These are phyloP conservation scores for Hyphodiscus hymeniophilus DNA, from an alignment of 495 filamentous ascomycete genomes.

Conservation along the genomic window DNA sequence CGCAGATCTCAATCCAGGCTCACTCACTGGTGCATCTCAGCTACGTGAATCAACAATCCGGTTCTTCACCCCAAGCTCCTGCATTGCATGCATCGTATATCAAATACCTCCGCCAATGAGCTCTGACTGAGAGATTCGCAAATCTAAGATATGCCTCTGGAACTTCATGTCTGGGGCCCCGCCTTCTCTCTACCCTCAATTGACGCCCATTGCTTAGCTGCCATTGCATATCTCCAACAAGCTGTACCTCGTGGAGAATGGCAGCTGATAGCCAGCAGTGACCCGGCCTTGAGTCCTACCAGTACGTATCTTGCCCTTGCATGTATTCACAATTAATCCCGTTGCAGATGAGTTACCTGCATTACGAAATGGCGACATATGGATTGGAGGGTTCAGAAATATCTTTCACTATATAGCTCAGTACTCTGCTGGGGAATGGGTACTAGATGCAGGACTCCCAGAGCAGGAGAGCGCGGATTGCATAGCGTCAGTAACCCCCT, in stretches of 20 bases:
- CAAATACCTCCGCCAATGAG: too few relatives aligned
- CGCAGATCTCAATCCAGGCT: too few relatives aligned
- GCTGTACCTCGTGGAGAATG: slow-evolving; percentile 53
- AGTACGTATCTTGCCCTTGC: slow-evolving; percentile 41
- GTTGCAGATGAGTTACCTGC: slow-evolving; percentile 64
- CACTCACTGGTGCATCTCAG: too few relatives aligned
- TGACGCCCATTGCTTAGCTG: slow-evolving; percentile 77
- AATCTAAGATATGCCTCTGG: slow-evolving; percentile 34
- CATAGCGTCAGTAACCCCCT: slow-evolving; percentile 38
- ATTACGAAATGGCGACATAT: slow-evolving; percentile 53
- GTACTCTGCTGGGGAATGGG: slow-evolving; percentile 42
- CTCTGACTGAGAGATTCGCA: background rate
- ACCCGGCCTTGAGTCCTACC: slow-evolving; percentile 65
- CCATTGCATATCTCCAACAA: slow-evolving; percentile 61
- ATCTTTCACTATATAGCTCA: slow-evolving; percentile 63
- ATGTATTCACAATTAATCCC: background rate
- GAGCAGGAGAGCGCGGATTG: slow-evolving; percentile 41
- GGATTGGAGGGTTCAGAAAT: slow-evolving; percentile 62
- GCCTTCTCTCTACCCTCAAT: slow-evolving; percentile 83
- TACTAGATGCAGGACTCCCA: slow-evolving; percentile 43
- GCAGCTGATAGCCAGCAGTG: slow-evolving; percentile 67
- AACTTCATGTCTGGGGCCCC: slow-evolving; percentile 88
- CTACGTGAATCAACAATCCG: too few relatives aligned
- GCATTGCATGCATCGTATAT: too few relatives aligned
- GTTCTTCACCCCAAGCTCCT: too few relatives aligned